Base-by-base conservation (phyloP, 1,139 yeast genomes). In the Taphrina deformans region DNA sequence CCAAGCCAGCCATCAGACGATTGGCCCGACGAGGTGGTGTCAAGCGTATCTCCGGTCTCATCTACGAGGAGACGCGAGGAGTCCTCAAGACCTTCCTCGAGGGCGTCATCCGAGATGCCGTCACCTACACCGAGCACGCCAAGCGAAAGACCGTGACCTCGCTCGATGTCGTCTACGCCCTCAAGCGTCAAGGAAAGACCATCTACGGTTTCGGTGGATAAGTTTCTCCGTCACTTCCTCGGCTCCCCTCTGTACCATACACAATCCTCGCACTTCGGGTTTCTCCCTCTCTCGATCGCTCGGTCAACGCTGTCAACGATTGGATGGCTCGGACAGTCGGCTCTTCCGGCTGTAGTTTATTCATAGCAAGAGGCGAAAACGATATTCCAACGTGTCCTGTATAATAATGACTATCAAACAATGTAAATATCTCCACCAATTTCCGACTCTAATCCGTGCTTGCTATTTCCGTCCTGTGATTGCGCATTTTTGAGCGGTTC, bases 21-120 rank as follows among this genome's bases (percentile, higher is more conserved):
- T 88, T 93, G 77, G 99, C 99, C 69, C 92, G 99, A 87, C 91
- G 99, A 89, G 99, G 99, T 83, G 99, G 99, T 89, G 99, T 93
- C 78, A 93, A 93, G 88, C 97, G 98, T 88, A 93, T 93, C 76
- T 92, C 98, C 72, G 98, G 97, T 78, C 85, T 92, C 79, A 92
- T 93, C 80, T 93, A 93, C 84, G 98, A 93, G 83, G 97, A 92
- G 85, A 97, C 95, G 76, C 90, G 99, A 84, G 93, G 89, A 73
- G 98, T 93, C 74, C 85, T 93, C 74, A 92, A 92, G 83, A 84
- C 96, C 69, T 93, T 92, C 88, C 86, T 93, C 78, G 97, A 91
- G 82, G 87, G 89, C 78, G 97, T 92, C 75, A 93, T 93, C 81
- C 90, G 97, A 84, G 98, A 93, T 77, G 98, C 98, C 75, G 97